Evolutionary conservation across 176 grass and related monocot species (phyloP), one percentile per base, ranked within the genome.

Genomic region (Carex cristatella): DNA sequence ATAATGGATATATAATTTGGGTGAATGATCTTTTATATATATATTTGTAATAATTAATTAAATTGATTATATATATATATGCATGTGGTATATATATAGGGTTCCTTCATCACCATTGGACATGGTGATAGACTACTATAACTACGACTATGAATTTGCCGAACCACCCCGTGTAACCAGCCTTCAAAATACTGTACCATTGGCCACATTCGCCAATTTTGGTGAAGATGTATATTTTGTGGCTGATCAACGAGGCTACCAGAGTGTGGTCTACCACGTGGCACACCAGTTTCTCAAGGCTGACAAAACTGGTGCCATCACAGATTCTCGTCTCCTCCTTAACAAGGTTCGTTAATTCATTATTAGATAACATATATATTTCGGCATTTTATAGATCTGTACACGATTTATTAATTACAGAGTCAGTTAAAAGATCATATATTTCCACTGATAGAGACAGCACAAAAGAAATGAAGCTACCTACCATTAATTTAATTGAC

Each of bases 81-180:
- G 23, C 23, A 23, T 38, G 86, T 70, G n/a, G 60, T 83, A 23
- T 23, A 23, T 23, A 23, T 23, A 23, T 83, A 57, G 32, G 18
- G 40, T 87, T 84, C 88, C 85, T 79, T 61, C 85, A 5, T 82
- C 71, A 7, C 79, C 89, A 5, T 54, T 94, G 55, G 90, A 94
- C 51, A 94, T 94, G 92, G 86, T 49, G 83, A 51, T 91, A 14
- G 92, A 94, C 73, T 94, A 94, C 87, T 94, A 51, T 78, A 73
- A 18, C 44, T 68, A 86, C 31, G 89, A 94, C 83, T 91, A 85
- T 51, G 92, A 94, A 84, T 91, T 90, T 54, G 87, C 89, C 18
- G 87, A 94, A 83, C 89, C 90, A 7, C 89, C 89, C 11, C 88
- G 87, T 7, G 69, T 89, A 38, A 94, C 92, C 10, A 91, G 92